A percentile compares a stretch with the other conserved stretches of the same genome.
phyloP scores from a whole-genome alignment of 2,329 filamentous ascomycete genomes.

The Aspergillus felis region DNA sequence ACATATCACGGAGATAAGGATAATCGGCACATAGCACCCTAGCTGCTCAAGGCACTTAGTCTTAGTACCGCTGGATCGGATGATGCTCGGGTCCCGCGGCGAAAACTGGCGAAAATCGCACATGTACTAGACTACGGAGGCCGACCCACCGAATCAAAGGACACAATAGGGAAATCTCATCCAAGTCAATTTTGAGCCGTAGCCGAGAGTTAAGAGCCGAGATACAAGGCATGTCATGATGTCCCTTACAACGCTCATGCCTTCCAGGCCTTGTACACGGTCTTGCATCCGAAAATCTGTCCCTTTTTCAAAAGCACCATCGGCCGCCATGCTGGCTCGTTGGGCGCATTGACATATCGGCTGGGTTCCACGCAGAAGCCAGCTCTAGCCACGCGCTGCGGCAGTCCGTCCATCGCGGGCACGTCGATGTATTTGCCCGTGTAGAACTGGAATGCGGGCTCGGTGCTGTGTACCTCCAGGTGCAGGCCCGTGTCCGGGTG shows the following conservation, averaged over 20 bases:
- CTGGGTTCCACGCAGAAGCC: slow-evolving; percentile 93
- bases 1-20: slow-evolving; percentile 11
- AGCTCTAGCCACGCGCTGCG: slow-evolving; percentile 63
- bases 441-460: slow-evolving; percentile 97
- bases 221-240: not conserved
- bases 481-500: slow-evolving; percentile 73
- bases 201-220: not conserved
- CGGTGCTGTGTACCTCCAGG: slow-evolving; percentile 83
- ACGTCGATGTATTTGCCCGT: slow-evolving; percentile 82
- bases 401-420: slow-evolving; percentile 55
- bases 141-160: not conserved
- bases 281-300: slow-evolving; percentile 73
- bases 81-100: not conserved
- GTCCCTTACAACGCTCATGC: slow-evolving; percentile 37
- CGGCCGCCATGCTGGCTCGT: slow-evolving; percentile 72
- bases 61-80: not conserved
- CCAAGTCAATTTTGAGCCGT: not conserved
- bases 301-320: slow-evolving; percentile 83
- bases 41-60: not conserved
- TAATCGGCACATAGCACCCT: slow-evolving; percentile 11
- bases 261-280: slow-evolving; percentile 83
- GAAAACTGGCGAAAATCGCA: not conserved
- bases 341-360: slow-evolving; percentile 83
- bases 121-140: not conserved
- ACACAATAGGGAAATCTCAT: not conserved